A percentile compares a stretch with the other conserved stretches of the same genome.
Conservation (phyloP, 192 early-diverging fungal species). For the Spizellomyces punctatus region DNA sequence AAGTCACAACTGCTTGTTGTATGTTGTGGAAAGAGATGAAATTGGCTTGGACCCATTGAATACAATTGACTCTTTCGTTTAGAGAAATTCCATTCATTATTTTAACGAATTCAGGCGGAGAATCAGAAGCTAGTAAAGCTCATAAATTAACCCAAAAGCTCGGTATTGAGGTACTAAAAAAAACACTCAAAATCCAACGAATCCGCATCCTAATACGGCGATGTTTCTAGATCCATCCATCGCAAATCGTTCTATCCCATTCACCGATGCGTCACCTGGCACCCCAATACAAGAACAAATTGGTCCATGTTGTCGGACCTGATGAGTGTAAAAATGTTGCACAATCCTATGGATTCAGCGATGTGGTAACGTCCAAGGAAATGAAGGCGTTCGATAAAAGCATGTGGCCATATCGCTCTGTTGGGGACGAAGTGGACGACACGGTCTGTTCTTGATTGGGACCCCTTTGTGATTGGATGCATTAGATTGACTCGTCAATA, state of each 20-base stretch:
- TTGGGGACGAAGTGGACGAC: constrained; percentile 5
- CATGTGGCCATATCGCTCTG: constrained; percentile 15
- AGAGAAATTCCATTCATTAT: constrained; percentile 19
- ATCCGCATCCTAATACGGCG: not conserved
- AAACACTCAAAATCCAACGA: not conserved
- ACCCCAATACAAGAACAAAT: not conserved
- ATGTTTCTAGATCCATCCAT: not conserved
- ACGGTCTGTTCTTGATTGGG: not conserved
- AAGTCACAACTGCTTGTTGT: no score
- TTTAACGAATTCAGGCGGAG: constrained; percentile 31
- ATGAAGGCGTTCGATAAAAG: constrained; percentile 1
- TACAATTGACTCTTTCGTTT: not conserved
- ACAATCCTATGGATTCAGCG: constrained; percentile 17
- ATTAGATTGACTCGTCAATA: not conserved
- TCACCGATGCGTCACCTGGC: constrained; percentile 21
- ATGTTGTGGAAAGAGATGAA: no score
- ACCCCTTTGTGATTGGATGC: not conserved
- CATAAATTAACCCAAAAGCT: constrained; percentile 5
- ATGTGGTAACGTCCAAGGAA: constrained; percentile 14
- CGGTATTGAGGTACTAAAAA: not conserved
- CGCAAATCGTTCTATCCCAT: constrained; percentile 17
- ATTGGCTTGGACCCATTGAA: no score
- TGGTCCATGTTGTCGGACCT: constrained; percentile 19
- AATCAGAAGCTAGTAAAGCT: constrained; percentile 21
- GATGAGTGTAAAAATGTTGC: constrained; percentile 16